Base-by-base conservation (phyloP, 1,139 yeast genomes). In the Meyerozyma carpophila region DNA sequence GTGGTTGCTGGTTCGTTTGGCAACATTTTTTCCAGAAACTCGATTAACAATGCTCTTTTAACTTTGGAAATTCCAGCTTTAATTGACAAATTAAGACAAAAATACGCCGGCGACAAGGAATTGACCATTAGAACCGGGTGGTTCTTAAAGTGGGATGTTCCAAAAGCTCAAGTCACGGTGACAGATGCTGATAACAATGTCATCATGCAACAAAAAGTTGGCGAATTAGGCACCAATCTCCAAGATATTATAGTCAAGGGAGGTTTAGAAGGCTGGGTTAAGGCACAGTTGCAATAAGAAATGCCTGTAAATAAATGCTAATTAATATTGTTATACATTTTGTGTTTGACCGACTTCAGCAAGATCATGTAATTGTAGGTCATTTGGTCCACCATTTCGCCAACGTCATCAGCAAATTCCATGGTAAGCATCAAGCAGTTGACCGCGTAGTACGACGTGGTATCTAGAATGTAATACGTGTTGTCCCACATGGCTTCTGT, bases 191-290 rank as follows among this genome's bases (percentile, higher is more conserved):
- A 73, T 38, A 75, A 77, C 31, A 85, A 86, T 32, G 77, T 83
- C 37, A 75, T 91, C 18, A 72, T 91, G 54, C 78, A 79, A 50
- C 95, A 88, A 62, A 86, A 85, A 66, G 98, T 93, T 41, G 98
- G 98, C 48, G 98, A 93, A 64, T 76, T 93, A 51, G 98, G 98
- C 52, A 82, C 91, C 47, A 91, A 91, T 64, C 76, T 93, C 61
- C 99, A 93, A 69, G 98, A 93, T 55, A 93, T 93, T 56, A 93
- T 93, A 53, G 91, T 93, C 54, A 85, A 90, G 65, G 98, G 98
- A 41, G 99, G 99, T 43, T 80, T 93, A 49, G 99, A 93, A 75
- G 95, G 96, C 40, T 93, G 98, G 98, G 98, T 93, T 49, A 85
- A 80, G 66, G 77, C 91, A 39, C 87, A 86, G 64, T 71, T 86